phyloP scores from a whole-genome alignment of 768 basidiomycete species.

The Termitomyces sp. region DNA sequence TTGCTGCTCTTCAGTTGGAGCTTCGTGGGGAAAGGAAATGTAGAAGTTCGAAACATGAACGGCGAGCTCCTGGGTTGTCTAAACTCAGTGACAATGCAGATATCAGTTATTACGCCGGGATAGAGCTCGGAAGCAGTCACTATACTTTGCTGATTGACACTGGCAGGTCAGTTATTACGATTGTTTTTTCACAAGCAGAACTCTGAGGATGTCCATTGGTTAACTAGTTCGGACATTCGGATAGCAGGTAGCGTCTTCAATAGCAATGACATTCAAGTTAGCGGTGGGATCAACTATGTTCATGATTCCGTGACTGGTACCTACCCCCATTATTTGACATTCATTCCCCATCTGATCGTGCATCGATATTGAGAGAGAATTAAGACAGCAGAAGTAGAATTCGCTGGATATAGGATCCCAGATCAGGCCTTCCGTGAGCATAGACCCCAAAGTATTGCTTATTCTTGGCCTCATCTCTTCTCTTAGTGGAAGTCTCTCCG shows the following conservation, averaged over 20 bases:
- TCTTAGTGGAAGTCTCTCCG: conserved; percentile 34
- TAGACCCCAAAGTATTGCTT: conserved; percentile 8
- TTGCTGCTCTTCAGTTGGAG: conserved; percentile 13
- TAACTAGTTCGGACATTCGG: conserved; percentile 57
- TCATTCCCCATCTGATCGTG: neutral
- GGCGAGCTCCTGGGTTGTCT: conserved; percentile 9
- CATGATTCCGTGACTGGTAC: conserved; percentile 46
- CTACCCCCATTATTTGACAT: conserved; percentile 1
- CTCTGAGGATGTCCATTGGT: neutral
- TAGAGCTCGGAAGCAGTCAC: conserved; percentile 28
- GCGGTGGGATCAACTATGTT: conserved; percentile 44
- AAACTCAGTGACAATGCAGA: conserved; percentile 29
- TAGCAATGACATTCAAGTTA: conserved; percentile 31
- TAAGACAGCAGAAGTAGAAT: conserved; percentile 35
- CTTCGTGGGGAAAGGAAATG: conserved; percentile 15
- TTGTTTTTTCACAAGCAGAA: neutral
- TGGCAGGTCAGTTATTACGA: conserved; percentile 30
- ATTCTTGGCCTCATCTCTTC: neutral
- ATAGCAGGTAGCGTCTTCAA: conserved; percentile 39
- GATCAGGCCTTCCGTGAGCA: conserved; percentile 44
- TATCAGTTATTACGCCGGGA: conserved; percentile 32
- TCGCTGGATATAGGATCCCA: conserved; percentile 36
- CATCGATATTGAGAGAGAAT: conserved; percentile 31
- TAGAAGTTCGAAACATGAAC: conserved; percentile 2
- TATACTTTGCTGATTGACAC: conserved; percentile 41